Conservation (phyloP, 2,329 filamentous ascomycete genomes). For the Ceratocystis harringtonii region DNA sequence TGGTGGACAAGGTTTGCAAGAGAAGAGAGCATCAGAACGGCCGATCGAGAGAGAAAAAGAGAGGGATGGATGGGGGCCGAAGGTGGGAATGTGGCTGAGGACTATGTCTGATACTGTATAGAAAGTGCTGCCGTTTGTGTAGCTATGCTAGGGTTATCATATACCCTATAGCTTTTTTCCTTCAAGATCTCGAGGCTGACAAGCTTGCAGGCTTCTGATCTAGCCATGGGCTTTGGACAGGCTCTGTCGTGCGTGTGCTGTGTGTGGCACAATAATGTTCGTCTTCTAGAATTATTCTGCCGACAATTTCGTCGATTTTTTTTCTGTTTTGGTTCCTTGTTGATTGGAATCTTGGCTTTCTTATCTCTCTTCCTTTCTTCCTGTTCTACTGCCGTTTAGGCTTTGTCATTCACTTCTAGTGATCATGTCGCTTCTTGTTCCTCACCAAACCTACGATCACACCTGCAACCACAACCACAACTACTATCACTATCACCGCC, state of each 20-base stretch:
- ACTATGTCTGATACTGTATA: too few relatives aligned
- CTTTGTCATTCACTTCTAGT: conserved; percentile 2
- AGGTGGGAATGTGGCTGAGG: not conserved
- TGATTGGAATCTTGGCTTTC: not conserved
- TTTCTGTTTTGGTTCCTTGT: not conserved
- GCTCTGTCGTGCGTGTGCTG: not conserved
- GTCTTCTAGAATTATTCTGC: not conserved
- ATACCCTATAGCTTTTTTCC: not conserved
- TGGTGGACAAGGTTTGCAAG: too few relatives aligned
- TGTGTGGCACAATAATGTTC: not conserved
- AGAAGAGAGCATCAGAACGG: too few relatives aligned
- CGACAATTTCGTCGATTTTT: not conserved
- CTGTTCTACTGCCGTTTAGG: not conserved
- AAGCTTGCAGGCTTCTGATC: not conserved
- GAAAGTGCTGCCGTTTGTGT: too few relatives aligned
- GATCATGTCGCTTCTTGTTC: conserved; percentile 13
- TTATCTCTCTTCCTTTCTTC: not conserved
- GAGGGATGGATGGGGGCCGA: not conserved
- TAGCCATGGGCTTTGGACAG: not conserved
- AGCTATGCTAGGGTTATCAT: too few relatives aligned
- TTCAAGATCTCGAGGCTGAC: not conserved
- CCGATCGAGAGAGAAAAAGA: not conserved
- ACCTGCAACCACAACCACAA: not conserved
- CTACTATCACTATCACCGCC: not conserved
- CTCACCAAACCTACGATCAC: not conserved